Conservation (phyloP, 179 eudicot species). For the Nepenthes alata region DNA sequence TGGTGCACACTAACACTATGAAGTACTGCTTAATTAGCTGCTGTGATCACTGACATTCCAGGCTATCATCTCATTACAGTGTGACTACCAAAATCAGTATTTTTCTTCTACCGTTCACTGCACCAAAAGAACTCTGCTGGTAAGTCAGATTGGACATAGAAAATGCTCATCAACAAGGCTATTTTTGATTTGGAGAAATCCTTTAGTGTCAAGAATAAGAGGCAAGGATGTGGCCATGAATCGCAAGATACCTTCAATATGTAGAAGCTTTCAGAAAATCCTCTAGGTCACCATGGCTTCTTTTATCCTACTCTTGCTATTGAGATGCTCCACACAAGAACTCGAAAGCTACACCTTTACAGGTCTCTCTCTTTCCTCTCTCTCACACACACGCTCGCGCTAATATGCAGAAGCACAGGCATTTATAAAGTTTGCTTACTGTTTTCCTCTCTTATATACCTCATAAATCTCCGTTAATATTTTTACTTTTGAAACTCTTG, state of each 20-base stretch:
- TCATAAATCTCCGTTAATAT: not conserved
- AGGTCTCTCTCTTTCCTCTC: constrained; percentile 29
- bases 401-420: not conserved
- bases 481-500: constrained; percentile 1
- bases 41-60: no score
- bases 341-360: constrained; percentile 65
- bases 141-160: no score
- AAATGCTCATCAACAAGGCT: not conserved
- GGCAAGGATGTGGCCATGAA: constrained; percentile 23
- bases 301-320: constrained; percentile 25
- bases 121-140: no score
- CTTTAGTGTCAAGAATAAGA: constrained; percentile 1
- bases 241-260: constrained; percentile 19
- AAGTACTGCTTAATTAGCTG: no score
- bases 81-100: no score
- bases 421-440: not conserved
- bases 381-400: not conserved
- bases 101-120: no score
- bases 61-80: no score
- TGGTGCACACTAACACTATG: no score
- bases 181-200: constrained; percentile 6
- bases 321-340: constrained; percentile 38
- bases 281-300: constrained; percentile 37
- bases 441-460: constrained; percentile 8
- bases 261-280: constrained; percentile 16